Evolutionary conservation across 352 stramenopile species (phyloP), one percentile per base, ranked within the genome.

Genomic region (Thraustochytrium sp.): DNA sequence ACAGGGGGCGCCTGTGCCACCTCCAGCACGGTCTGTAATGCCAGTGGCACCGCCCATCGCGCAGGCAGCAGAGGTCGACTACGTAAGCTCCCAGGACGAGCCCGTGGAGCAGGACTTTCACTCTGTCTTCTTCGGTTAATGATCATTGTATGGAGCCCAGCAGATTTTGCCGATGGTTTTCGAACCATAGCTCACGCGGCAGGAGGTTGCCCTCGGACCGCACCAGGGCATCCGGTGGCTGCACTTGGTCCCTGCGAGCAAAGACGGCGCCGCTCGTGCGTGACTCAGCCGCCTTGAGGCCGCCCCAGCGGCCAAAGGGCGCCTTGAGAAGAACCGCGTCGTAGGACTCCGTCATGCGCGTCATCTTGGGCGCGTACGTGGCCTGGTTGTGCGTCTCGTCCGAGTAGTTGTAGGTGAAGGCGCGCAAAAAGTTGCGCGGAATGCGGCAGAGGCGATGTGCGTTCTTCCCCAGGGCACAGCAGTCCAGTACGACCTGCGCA

Each of bases 131-230:
- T 23, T 18, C n/a, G n/a, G n/a, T 55, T 55, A 55, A 55, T 55
- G 48, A 55, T 55, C 48, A 55, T 55, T 72, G 59, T 26, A 72
- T 49, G 21, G 2, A 13, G 9, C 59, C 59, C 13, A 72, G n/a
- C 8, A 72, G 34, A 62, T 77, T 77, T 72, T 77, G 26, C 23
- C 9, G 8, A n/a, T 62, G 65, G 37, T 77, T 77, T 26, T 37
- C 65, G 11, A 38, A 23, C 31, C 34, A 29, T 16, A 77, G 53
- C 34, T 80, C 51, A 42, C n/a, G 23, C 0, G 68, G 68, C 68
- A 42, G 23, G 2, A 80, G 18, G 31, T 80, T 80, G 42, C 68
- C 37, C 1, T 26, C 44, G 16, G 51, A 16, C 1, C 46, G 26
- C 23, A 77, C 42, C 16, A 62, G 42, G 9, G 68, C 42, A 0